phyloP scores from a whole-genome alignment of 129 eudicot species.

The Lactuca saligna region DNA sequence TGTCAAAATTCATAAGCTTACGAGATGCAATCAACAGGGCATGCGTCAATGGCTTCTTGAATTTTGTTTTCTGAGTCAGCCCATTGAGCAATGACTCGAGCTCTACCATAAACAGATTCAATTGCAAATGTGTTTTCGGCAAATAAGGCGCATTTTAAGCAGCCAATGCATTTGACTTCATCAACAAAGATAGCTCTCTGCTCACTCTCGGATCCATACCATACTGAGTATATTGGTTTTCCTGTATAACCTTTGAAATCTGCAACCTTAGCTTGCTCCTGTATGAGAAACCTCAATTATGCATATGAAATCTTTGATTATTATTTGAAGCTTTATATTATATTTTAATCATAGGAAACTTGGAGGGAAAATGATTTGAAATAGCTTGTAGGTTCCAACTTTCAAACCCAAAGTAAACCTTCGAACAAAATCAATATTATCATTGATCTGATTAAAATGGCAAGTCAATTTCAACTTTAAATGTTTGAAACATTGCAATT shows the following conservation, averaged over 20 bases:
- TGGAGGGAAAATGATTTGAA: not conserved
- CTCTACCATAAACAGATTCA: constrained; percentile 92
- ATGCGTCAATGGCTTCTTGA: constrained; percentile 70
- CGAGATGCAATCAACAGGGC: constrained; percentile 98
- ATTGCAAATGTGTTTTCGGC: constrained; percentile 84
- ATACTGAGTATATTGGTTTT: constrained; percentile 72
- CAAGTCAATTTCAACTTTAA: too few species aligned
- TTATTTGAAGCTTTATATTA: not conserved
- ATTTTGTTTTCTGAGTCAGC: constrained; percentile 79
- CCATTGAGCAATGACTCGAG: constrained; percentile 92
- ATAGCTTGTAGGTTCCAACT: not conserved
- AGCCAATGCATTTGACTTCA: constrained; percentile 88
- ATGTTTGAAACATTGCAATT: not conserved
- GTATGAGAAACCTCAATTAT: constrained; percentile 14
- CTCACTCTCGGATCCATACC: constrained; percentile 76
- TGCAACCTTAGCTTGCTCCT: constrained; percentile 74
- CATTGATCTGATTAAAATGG: not conserved
- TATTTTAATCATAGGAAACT: not conserved
- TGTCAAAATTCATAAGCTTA: constrained; percentile 35
- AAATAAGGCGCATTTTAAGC: constrained; percentile 83
- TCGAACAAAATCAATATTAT: not conserved
- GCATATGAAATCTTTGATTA: not conserved
- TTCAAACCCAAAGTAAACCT: not conserved
- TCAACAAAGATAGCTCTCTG: constrained; percentile 87
- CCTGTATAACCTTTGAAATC: constrained; percentile 88